A percentile compares a stretch with the other conserved stretches of the same genome.
Evolutionary conservation across 2,329 filamentous ascomycete species (phyloP).

Genomic region (Fonsecaea pugnacius): DNA sequence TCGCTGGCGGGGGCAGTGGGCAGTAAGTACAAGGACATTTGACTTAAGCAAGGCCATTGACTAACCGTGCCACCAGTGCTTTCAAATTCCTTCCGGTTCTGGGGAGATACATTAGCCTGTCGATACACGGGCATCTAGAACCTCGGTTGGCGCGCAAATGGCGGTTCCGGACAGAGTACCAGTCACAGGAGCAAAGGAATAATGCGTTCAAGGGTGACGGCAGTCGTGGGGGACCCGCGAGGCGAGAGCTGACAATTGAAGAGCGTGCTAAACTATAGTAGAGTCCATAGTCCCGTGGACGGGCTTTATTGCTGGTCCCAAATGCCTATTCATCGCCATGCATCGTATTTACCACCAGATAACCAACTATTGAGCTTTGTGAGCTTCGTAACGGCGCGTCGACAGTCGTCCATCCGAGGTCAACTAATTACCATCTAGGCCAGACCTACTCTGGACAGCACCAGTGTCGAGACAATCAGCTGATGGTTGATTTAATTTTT

Average conservation of each 20-base stretch:
- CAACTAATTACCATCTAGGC: too few relatives aligned
- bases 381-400: too few relatives aligned
- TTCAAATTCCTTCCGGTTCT: constrained; percentile 59
- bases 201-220: constrained; percentile 33
- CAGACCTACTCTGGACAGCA: too few relatives aligned
- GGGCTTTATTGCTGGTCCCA: too few relatives aligned
- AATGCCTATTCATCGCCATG: too few relatives aligned
- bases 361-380: too few relatives aligned
- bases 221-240: constrained; percentile 34
- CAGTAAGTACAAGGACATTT: constrained; percentile 65
- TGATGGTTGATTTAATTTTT: too few relatives aligned
- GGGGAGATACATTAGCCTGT: constrained; percentile 47
- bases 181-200: constrained; percentile 18
- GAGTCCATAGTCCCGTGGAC: too few relatives aligned
- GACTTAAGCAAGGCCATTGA: not conserved
- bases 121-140: constrained; percentile 16
- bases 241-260: constrained; percentile 34
- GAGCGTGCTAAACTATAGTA: constrained; percentile 14
- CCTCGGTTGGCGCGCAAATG: constrained; percentile 31
- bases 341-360: too few relatives aligned
- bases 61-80: constrained; percentile 39
- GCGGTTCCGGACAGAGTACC: constrained; percentile 31
- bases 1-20: constrained; percentile 57
- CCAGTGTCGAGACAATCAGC: too few relatives aligned
- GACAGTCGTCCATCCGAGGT: too few relatives aligned